Percentiles rank a stretch among this genome's conserved stretches.
These are phyloP conservation scores for Stagonosporopsis chrysanthemi DNA, from an alignment of 2,329 filamentous ascomycete genomes.

Conservation along the genomic window DNA sequence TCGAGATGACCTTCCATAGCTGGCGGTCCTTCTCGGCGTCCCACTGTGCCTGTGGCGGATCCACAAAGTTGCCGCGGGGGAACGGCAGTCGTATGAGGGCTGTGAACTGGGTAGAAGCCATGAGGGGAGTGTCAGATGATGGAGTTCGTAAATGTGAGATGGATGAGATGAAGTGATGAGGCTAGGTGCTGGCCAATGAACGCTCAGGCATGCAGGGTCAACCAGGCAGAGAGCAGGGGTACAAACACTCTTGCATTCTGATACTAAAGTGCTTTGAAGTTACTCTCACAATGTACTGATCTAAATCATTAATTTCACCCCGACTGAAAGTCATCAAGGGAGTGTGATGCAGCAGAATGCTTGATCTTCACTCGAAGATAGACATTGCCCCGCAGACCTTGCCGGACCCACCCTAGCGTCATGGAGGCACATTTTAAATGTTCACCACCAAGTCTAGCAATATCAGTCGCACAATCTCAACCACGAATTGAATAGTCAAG, in stretches of 20 bases:
- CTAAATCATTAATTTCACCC: too few species aligned
- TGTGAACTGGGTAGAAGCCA: constrained; percentile 61
- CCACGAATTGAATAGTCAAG: neutral
- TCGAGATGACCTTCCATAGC: constrained; percentile 89
- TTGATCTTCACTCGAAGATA: neutral
- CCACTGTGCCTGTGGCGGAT: constrained; percentile 90
- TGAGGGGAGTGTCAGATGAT: constrained; percentile 15
- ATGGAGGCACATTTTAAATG: constrained; percentile 21
- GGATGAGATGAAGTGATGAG: constrained; percentile 9
- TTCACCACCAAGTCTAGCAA: constrained; percentile 28
- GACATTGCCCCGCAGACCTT: constrained; percentile 12
- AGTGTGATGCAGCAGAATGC: neutral
- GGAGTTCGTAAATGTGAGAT: constrained; percentile 1
- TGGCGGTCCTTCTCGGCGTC: constrained; percentile 83
- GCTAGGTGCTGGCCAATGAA: constrained; percentile 13
- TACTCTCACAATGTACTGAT: neutral
- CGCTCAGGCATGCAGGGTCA: constrained; percentile 13
- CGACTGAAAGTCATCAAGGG: neutral
- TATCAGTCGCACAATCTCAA: constrained; percentile 13
- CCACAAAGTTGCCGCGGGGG: constrained; percentile 83
- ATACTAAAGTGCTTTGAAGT: neutral
- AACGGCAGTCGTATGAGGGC: constrained; percentile 92
- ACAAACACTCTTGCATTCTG: neutral
- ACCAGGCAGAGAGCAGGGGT: constrained; percentile 1
- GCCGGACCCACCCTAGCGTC: constrained; percentile 24